Conservation (phyloP, 495 filamentous ascomycete species). For the Neurospora tetrasperma region DNA sequence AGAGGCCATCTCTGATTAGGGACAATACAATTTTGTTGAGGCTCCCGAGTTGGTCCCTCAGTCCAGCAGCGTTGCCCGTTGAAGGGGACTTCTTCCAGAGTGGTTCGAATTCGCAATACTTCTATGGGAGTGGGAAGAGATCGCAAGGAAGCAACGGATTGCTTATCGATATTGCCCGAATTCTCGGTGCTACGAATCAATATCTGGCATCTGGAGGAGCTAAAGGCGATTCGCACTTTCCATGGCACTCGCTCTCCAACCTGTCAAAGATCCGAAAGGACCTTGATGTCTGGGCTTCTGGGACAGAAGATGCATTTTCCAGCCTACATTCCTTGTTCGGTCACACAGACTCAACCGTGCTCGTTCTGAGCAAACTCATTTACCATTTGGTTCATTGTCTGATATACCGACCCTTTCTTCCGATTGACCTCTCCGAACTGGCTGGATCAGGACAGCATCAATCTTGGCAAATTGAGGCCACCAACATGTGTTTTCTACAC, state of each 20-base stretch:
- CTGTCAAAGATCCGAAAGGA: conserved; percentile 79
- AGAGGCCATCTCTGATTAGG: conserved; percentile 62
- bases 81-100: conserved; percentile 71
- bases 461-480: conserved; percentile 83
- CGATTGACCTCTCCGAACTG: conserved; percentile 70
- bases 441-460: conserved; percentile 73
- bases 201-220: conserved; percentile 78
- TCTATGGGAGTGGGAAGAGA: conserved; percentile 53
- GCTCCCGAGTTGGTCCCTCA: conserved; percentile 57
- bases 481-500: conserved; percentile 76
- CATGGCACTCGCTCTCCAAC: conserved; percentile 77
- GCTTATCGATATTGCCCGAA: conserved; percentile 72
- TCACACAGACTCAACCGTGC: conserved; percentile 62
- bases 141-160: conserved; percentile 59
- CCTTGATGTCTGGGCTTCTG: conserved; percentile 73
- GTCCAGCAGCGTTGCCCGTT: conserved; percentile 41
- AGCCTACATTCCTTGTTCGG: conserved; percentile 65
- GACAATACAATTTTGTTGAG: conserved; percentile 65
- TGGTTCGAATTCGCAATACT: conserved; percentile 58
- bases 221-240: conserved; percentile 80
- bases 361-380: conserved; percentile 72
- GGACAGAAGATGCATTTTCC: conserved; percentile 68
- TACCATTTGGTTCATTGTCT: conserved; percentile 79
- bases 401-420: conserved; percentile 75
- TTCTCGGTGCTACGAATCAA: conserved; percentile 71